Percentiles rank a stretch among this genome's conserved stretches.
Evolutionary conservation across 805 yeast species (phyloP).

Genomic region (Millerozyma acaciae): DNA sequence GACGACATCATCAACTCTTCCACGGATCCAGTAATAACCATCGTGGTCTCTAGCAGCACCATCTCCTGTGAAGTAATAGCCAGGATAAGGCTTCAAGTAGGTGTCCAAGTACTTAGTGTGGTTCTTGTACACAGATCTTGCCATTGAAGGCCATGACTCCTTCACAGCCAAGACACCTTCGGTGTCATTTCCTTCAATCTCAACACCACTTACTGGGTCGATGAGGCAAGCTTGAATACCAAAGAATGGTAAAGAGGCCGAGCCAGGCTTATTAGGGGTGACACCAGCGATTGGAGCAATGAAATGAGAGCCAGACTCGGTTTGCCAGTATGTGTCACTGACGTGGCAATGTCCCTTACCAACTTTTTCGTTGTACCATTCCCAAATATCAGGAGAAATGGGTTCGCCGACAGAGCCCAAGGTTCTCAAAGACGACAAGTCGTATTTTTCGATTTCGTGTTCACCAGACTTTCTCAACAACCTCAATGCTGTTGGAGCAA

Average conservation of each 20-base stretch:
- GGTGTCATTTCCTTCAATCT: constrained; percentile 61
- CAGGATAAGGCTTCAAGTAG: constrained; percentile 78
- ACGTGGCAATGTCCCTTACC: constrained; percentile 70
- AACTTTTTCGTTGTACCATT: constrained; percentile 72
- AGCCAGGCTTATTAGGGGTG: constrained; percentile 80
- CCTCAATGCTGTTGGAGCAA: constrained; percentile 82
- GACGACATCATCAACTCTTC: constrained; percentile 86
- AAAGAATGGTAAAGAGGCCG: constrained; percentile 80
- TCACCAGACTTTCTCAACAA: constrained; percentile 74
- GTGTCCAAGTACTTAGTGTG: constrained; percentile 74
- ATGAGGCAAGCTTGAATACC: constrained; percentile 72
- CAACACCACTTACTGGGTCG: constrained; percentile 73
- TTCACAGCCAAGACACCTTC: constrained; percentile 79
- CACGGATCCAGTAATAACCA: constrained; percentile 82
- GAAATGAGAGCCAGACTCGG: constrained; percentile 80
- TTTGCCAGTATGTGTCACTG: constrained; percentile 86
- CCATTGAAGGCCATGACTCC: constrained; percentile 81
- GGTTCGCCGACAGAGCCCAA: constrained; percentile 87
- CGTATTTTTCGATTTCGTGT: constrained; percentile 54
- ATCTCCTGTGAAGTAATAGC: constrained; percentile 82
- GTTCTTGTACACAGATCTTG: constrained; percentile 77
- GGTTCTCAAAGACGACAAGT: constrained; percentile 60
- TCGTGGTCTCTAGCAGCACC: constrained; percentile 85
- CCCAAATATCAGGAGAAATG: constrained; percentile 83
- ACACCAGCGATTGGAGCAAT: constrained; percentile 72